phyloP scores from a whole-genome alignment of 192 early-diverging fungal species.

The Haplosporangium gracile region DNA sequence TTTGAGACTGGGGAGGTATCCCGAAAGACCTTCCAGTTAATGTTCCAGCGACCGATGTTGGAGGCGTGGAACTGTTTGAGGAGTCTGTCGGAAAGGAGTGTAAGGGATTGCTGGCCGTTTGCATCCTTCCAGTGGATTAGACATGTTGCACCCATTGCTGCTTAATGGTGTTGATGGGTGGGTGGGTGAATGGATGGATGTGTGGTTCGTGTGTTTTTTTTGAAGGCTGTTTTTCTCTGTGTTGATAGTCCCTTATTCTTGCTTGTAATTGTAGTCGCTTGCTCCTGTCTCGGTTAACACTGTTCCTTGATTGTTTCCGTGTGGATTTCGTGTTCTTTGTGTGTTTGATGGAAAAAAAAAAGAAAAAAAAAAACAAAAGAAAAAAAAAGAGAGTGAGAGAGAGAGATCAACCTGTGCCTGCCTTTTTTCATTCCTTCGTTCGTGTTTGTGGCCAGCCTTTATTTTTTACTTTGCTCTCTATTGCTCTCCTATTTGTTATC shows the following conservation, averaged over 20 bases:
- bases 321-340: neutral
- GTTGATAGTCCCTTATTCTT: no score
- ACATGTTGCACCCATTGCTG: constrained; percentile 47
- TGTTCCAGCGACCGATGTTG: constrained; percentile 50
- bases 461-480: no score
- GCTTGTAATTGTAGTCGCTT: no score
- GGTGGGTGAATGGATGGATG: neutral
- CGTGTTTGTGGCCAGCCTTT: no score
- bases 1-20: constrained; percentile 50
- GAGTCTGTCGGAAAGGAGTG: constrained; percentile 47
- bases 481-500: neutral
- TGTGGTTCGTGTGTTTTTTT: no score
- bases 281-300: no score
- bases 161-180: neutral
- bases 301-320: no score
- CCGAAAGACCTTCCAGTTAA: constrained; percentile 54
- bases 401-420: neutral
- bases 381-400: no score
- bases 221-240: no score
- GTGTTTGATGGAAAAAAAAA: constrained; percentile 2
- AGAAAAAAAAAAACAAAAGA: constrained; percentile 1
- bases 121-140: constrained; percentile 55
- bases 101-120: constrained; percentile 52
- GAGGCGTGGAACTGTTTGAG: constrained; percentile 54
- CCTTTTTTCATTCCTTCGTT: neutral